Base-by-base conservation (phyloP, 371 early-diverging fungal species). In the Haplosporangium sp. region DNA sequence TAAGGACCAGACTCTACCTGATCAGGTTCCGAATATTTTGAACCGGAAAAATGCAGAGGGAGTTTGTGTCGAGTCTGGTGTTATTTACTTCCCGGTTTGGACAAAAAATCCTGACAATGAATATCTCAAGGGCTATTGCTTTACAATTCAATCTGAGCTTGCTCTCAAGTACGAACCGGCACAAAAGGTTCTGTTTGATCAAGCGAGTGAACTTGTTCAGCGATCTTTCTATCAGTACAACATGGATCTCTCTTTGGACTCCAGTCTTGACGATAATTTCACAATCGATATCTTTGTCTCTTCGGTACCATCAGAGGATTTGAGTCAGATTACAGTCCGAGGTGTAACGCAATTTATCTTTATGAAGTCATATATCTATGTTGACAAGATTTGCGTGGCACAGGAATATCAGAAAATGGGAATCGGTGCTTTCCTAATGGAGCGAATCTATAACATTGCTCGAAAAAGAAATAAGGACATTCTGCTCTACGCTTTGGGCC, bases 301-400 rank as follows among this genome's bases (percentile, higher is more conserved):
- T 11, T 67, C 70, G 4, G 57, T 27, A 6, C 74, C 70, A 1
- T 69, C 65, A 4, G 7, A 48, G 2, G 70, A 73, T 34, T 47
- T 64, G 35, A 69, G 69, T 35, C n/a, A 63, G 56, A 71, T 64
- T 55, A 72, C 67, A 3, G 75, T 84, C 15, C 82, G 82, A 6
- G 84, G 77, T 3, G 77, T 82, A 34, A 74, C 82, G 0, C 77
- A 81, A 64, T 84, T 74, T 19, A 77, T 84, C 50, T 77, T 84
- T 15, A 77, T 84, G 82, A 77, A 74, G 50, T 56, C 65, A 1
- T 84, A 82, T n/a, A 74, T 84, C 40, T 84, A 82, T 44, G 68
- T 84, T 40, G 74, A 84, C 68, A 84, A 77, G 71, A 81, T 84
- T 55, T 82, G 77, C 50, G 82, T 84, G 34, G 61, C 62, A 2